These are phyloP conservation scores for Spinellus fusiger DNA, from an alignment of 192 early-diverging fungal genomes.

Conservation along the genomic window DNA sequence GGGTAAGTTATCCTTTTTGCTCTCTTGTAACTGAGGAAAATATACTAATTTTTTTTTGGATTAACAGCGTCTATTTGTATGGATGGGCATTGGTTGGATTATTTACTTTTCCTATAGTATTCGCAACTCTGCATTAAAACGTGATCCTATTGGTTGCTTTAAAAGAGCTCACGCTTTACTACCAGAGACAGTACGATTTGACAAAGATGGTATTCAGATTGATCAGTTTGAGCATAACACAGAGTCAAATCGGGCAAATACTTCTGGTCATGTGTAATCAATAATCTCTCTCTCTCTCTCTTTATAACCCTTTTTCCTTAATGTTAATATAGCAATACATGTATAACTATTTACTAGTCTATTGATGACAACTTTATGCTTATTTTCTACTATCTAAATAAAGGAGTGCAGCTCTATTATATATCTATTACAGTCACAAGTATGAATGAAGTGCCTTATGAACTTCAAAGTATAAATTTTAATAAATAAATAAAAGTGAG, in stretches of 20 bases:
- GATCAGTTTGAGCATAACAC: background rate
- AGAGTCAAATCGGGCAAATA: background rate
- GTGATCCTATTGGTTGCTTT: slow-evolving; percentile 21
- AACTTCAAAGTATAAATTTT: no score
- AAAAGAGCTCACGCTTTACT: slow-evolving; percentile 1
- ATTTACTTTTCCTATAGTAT: slow-evolving; percentile 69
- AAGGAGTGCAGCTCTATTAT: no score
- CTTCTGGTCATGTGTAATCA: background rate
- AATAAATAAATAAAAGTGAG: no score
- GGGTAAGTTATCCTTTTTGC: slow-evolving; percentile 29
- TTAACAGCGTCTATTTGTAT: slow-evolving; percentile 57
- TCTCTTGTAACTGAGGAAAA: slow-evolving; percentile 38
- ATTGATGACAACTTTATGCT: no score
- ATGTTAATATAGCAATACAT: no score
- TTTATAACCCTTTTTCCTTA: no score
- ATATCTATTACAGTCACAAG: no score
- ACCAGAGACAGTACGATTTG: background rate
- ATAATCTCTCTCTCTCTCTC: no score
- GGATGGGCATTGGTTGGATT: slow-evolving; percentile 73
- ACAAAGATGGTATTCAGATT: background rate
- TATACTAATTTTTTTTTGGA: background rate
- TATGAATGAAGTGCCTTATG: no score
- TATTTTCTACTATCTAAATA: no score
- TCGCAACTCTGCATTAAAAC: slow-evolving; percentile 57
- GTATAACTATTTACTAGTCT: no score